Base-by-base conservation (phyloP, 1,284 basidiomycete genomes). In the Trichosporon asahii region DNA sequence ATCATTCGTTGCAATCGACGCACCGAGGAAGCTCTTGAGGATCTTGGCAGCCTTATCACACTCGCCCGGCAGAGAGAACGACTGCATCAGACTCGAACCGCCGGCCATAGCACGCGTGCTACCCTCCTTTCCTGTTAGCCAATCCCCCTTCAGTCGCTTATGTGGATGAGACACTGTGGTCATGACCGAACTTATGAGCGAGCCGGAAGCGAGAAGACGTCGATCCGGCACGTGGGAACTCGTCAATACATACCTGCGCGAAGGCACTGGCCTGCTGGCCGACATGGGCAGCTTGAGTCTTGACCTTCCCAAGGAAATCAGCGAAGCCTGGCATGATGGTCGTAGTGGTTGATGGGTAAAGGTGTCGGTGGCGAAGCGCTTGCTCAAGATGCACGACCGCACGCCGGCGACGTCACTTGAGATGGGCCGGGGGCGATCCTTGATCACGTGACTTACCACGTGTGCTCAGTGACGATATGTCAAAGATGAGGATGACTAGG, bases 1-100 rank as follows among this genome's bases (percentile, higher is more conserved):
- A 6, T 9, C 35, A n/a, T 25, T n/a, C 27, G 14, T 12, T n/a
- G 40, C 14, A 14, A 33, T 27, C 37, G 9, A 85, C 88, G 73
- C 77, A 94, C 92, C 92, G 15, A 98, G 86, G 87, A 98, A 98
- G 75, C 89, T 90, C 75, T 89, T 89, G 46, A 98, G 85, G 75
- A 95, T 97, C 83, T 90, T 92, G 29, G 95, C 94, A 0, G 95
- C 93, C 80, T 94, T 95, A 77, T 94, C 90, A 66, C 91, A 91
- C 84, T 95, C 94, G 74, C 92, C 91, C 15, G 92, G 91, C 31
- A 97, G 86, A 61, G 88, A 89, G 85, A 96, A 96, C 6, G 89
- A 89, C 76, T 93, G 92, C 4, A 90, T 90, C 70, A 95, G 89
- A 66, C 90, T 76, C 5, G 74, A 69, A 1, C 89, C 70, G 5